Percentiles rank a stretch among this genome's conserved stretches.
Evolutionary conservation across 495 filamentous ascomycete genomes (phyloP).

Genomic region (Aspergillus affinis): DNA sequence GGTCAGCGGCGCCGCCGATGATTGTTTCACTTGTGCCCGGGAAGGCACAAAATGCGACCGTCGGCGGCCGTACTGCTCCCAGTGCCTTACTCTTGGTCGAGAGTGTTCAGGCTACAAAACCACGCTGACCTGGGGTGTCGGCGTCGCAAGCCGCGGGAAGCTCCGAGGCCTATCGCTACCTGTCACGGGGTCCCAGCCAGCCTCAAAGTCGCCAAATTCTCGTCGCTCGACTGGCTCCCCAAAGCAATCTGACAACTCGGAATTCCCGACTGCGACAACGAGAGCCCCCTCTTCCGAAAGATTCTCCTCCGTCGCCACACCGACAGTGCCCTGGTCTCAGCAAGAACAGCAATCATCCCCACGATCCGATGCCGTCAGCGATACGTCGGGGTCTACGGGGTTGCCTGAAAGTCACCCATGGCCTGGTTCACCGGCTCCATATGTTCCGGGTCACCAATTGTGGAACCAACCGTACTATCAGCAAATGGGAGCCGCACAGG

Average conservation of each 20-base stretch:
- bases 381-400: not conserved
- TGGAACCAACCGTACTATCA: not conserved
- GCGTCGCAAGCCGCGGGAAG: slow-evolving; percentile 95
- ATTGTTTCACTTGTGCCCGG: slow-evolving; percentile 93
- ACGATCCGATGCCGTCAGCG: not conserved
- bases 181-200: slow-evolving; percentile 49
- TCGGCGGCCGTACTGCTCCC: slow-evolving; percentile 90
- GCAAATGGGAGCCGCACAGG: not conserved
- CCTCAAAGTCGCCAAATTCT: slow-evolving; percentile 19
- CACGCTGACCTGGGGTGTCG: slow-evolving; percentile 95
- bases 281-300: not conserved
- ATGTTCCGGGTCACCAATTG: not conserved
- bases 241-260: not conserved
- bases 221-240: not conserved
- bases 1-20: slow-evolving; percentile 85
- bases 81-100: slow-evolving; percentile 86
- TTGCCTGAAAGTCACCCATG: not conserved
- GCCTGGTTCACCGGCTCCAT: not conserved
- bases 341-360: not conserved
- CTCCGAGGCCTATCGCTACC: slow-evolving; percentile 85
- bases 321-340: not conserved
- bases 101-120: slow-evolving; percentile 98
- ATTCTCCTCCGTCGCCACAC: not conserved
- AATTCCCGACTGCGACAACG: not conserved
- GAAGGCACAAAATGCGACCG: slow-evolving; percentile 84